A percentile compares a stretch with the other conserved stretches of the same genome.
These are phyloP conservation scores for Exophiala sp. DNA, from an alignment of 2,329 filamentous ascomycete genomes.

Conservation along the genomic window DNA sequence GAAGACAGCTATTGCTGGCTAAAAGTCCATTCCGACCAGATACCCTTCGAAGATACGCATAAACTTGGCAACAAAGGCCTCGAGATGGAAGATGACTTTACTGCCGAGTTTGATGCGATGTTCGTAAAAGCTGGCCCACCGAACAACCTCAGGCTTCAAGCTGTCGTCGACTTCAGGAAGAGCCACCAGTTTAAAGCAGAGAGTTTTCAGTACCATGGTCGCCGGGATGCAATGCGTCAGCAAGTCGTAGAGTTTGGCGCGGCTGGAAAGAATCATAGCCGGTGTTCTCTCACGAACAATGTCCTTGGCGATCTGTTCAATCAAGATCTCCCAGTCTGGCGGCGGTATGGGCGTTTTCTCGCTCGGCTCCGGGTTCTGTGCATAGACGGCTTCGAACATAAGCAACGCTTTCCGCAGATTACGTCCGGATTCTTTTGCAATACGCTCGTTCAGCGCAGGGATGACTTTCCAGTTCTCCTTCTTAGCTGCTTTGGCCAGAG, in stretches of 20 bases:
- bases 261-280: constrained; percentile 75
- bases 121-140: constrained; percentile 96
- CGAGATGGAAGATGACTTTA: constrained; percentile 96
- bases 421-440: constrained; percentile 82
- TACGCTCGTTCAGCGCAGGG: constrained; percentile 69
- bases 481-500: constrained; percentile 63
- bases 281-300: constrained; percentile 93
- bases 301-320: constrained; percentile 81
- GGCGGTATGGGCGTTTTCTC: constrained; percentile 86
- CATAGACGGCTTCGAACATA: constrained; percentile 96
- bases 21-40: constrained; percentile 30
- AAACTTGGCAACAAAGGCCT: constrained; percentile 97
- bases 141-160: constrained; percentile 85
- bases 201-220: constrained; percentile 86
- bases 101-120: constrained; percentile 84
- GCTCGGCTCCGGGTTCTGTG: constrained; percentile 61
- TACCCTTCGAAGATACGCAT: constrained; percentile 95
- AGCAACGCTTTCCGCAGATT: constrained; percentile 84
- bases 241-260: constrained; percentile 92
- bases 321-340: constrained; percentile 93
- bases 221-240: constrained; percentile 95
- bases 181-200: constrained; percentile 86
- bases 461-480: constrained; percentile 79
- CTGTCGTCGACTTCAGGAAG: constrained; percentile 68
- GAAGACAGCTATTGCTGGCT: too few relatives aligned